Base-by-base conservation (phyloP, 345 rosid genomes). In the Camelina laxa region DNA sequence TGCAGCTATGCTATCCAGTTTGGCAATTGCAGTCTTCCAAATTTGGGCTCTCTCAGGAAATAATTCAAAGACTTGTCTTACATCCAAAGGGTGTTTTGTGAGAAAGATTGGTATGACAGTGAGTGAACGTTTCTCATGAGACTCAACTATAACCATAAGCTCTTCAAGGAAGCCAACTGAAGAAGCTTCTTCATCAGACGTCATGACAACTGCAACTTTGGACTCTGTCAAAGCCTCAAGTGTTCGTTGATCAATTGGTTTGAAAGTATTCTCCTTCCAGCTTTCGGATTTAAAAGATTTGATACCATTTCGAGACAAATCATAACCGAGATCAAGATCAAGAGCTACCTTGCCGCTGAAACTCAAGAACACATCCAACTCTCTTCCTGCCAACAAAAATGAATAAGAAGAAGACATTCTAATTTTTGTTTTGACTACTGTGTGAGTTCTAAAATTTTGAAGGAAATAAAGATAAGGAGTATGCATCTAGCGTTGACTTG, bases 111-210 rank as follows among this genome's bases (percentile, higher is more conserved):
- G 67, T 42, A 62, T 62, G 50, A 42, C 51, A 42, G 51, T 44
- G 51, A 62, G 67, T 62, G 51, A 62, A 22, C 67, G 19, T 22
- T 22, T 44, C 51, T 62, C 35, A 7, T 44, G 67, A 14, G 42
- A 60, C 36, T 42, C 50, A 9, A 42, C 14, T 20, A 62, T 62
- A 5, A 21, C n/a, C 15, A 62, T 15, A 51, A 62, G 67, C 50
- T 62, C 67, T 21, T 62, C 67, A 21, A 62, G 67, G 20, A 41
- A 62, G 20, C 67, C 49, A 62, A 62, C 19, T 8, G 67, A 62
- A 62, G 51, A 13, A 44, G 35, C 35, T 21, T 39, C 35, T 21
- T 21, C 51, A 11, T 42, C 67, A 20, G 50, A 20, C 4, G 36
- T 15, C 51, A 62, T 24, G 36, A 62, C 67, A 62, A 62, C 21